A percentile compares a stretch with the other conserved stretches of the same genome.
Conservation (phyloP, 768 basidiomycete genomes). For the Tricholoma flavovirens region DNA sequence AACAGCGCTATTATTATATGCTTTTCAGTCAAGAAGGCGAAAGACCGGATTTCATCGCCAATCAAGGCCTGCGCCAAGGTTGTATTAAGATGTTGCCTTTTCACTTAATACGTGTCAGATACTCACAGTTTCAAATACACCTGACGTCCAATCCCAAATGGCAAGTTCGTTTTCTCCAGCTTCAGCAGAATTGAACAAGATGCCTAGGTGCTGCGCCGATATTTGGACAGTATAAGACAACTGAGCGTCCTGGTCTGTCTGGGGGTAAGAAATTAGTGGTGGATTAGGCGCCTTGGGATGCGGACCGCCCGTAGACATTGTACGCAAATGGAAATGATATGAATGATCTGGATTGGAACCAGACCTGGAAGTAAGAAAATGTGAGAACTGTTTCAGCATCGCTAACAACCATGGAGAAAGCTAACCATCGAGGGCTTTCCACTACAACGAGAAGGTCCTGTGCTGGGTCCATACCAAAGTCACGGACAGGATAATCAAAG, state of each 20-base stretch:
- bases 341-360: slow-evolving; percentile 8
- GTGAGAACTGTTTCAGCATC: neutral
- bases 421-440: slow-evolving; percentile 33
- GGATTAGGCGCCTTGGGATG: slow-evolving; percentile 39
- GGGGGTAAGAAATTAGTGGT: slow-evolving; percentile 26
- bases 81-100: neutral
- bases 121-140: slow-evolving; percentile 44
- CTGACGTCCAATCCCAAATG: slow-evolving; percentile 67
- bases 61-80: slow-evolving; percentile 16
- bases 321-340: slow-evolving; percentile 39
- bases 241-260: slow-evolving; percentile 14
- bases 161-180: slow-evolving; percentile 39
- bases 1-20: slow-evolving; percentile 32
- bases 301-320: slow-evolving; percentile 36
- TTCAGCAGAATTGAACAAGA: slow-evolving; percentile 37
- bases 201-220: slow-evolving; percentile 43
- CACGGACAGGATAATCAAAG: slow-evolving; percentile 36
- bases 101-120: neutral
- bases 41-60: slow-evolving; percentile 31
- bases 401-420: neutral
- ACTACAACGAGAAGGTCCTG: slow-evolving; percentile 58
- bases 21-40: slow-evolving; percentile 36
- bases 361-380: slow-evolving; percentile 1
- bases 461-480: slow-evolving; percentile 61
- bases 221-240: slow-evolving; percentile 49